Percentiles rank a stretch among this genome's conserved stretches.
phyloP scores from a whole-genome alignment of 2,329 filamentous ascomycete species.

The Coccinonectria pachysandricola region DNA sequence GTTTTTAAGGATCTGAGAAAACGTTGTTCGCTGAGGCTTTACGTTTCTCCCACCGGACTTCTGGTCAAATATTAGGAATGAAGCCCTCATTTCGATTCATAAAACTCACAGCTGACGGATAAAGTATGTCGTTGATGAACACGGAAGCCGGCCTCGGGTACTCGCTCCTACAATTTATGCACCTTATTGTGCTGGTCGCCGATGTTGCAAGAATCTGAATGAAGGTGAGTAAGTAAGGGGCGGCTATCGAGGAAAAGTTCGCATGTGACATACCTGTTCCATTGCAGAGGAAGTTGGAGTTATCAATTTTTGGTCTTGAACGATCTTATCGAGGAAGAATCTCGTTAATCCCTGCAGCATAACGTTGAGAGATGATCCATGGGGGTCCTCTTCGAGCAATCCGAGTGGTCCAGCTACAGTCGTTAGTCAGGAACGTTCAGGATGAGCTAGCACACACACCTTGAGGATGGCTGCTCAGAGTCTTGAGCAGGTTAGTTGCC shows the following conservation, averaged over 20 bases:
- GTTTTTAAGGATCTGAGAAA: constrained; percentile 85
- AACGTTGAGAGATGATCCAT: constrained; percentile 60
- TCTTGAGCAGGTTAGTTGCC: constrained; percentile 87
- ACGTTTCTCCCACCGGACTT: constrained; percentile 38
- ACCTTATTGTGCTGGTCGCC: constrained; percentile 65
- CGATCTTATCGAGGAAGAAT: constrained; percentile 75
- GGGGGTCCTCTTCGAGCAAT: constrained; percentile 73
- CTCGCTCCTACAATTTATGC: constrained; percentile 79
- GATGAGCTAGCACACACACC: constrained; percentile 29
- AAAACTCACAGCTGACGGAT: constrained; percentile 42
- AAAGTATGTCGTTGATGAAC: constrained; percentile 77
- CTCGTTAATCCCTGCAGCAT: constrained; percentile 82
- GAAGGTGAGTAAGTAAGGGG: background rate
- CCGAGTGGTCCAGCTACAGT: constrained; percentile 57
- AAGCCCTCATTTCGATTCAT: background rate
- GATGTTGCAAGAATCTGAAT: constrained; percentile 51
- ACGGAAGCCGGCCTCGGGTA: constrained; percentile 69
- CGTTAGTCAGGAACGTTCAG: constrained; percentile 11
- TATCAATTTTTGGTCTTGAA: constrained; percentile 63
- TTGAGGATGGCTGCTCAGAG: constrained; percentile 74
- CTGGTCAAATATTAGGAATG: constrained; percentile 17
- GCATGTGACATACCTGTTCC: constrained; percentile 47
- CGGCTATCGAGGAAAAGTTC: background rate
- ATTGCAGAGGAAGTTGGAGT: constrained; percentile 51
- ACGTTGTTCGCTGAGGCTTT: constrained; percentile 50